These are phyloP conservation scores for Heterobasidion occidentale DNA, from an alignment of 1,284 basidiomycete genomes.

Conservation along the genomic window DNA sequence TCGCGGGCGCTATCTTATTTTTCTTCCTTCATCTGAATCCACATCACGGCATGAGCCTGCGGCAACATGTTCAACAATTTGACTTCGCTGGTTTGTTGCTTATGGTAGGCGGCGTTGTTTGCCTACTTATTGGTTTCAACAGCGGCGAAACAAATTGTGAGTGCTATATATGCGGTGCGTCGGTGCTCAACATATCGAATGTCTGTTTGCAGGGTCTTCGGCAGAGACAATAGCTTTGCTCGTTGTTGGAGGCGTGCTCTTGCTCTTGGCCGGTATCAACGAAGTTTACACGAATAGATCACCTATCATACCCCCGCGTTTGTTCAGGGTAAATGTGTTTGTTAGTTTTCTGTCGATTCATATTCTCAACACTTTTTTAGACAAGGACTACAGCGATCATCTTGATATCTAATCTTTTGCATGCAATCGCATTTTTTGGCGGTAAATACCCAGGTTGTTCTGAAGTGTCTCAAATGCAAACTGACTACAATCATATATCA, in stretches of 20 bases:
- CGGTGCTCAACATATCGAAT: background rate
- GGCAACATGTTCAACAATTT: constrained; percentile 57
- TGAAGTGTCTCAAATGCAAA: background rate
- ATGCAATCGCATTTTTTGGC: constrained; percentile 61
- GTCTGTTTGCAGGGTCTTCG: constrained; percentile 20
- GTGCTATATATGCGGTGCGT: background rate
- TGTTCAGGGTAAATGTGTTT: constrained; percentile 50
- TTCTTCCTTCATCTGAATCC: constrained; percentile 83
- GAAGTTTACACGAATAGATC: constrained; percentile 67
- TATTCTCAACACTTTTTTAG: constrained; percentile 20
- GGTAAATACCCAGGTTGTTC: constrained; percentile 19
- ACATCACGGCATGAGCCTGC: constrained; percentile 46
- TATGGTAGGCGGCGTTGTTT: constrained; percentile 66
- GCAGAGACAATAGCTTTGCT: constrained; percentile 68
- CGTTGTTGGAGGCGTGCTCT: constrained; percentile 53
- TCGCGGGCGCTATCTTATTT: constrained; percentile 66
- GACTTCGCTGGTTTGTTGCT: constrained; percentile 72
- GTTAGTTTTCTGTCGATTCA: background rate
- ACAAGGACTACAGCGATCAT: constrained; percentile 70
- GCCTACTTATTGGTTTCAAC: constrained; percentile 80
- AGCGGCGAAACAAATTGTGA: constrained; percentile 63
- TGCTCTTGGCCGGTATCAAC: constrained; percentile 53
- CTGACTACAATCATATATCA: constrained; percentile 10
- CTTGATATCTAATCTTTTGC: constrained; percentile 55
- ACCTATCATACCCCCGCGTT: constrained; percentile 74